Percentiles rank a stretch among this genome's conserved stretches.
phyloP scores from a whole-genome alignment of 1,284 basidiomycete species.

The Heterobasidion occidentale region DNA sequence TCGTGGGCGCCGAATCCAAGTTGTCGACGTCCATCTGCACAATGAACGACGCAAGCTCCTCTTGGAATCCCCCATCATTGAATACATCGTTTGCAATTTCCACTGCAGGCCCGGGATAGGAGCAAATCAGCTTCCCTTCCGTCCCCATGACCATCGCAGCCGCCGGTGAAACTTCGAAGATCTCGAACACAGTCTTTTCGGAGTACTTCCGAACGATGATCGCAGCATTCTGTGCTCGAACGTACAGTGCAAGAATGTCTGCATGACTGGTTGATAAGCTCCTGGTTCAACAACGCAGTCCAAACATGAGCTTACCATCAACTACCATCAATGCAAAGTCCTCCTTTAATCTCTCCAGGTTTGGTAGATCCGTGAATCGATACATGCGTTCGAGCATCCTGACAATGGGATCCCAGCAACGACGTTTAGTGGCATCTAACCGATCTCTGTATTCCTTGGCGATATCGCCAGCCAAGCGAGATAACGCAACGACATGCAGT shows the following conservation, averaged over 20 bases:
- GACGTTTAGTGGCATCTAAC: neutral
- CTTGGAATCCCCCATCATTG: conserved; percentile 18
- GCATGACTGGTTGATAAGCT: neutral
- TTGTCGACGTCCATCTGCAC: conserved; percentile 21
- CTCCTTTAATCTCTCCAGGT: neutral
- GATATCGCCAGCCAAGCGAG: neutral
- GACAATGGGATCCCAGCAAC: too few relatives aligned
- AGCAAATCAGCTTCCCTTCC: conserved; percentile 28
- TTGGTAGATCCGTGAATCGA: too few relatives aligned
- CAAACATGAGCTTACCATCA: neutral
- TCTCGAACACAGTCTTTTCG: conserved; percentile 24
- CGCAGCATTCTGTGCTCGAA: conserved; percentile 36
- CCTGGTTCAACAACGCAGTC: neutral
- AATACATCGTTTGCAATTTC: conserved; percentile 23
- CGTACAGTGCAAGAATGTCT: conserved; percentile 23
- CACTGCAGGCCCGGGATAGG: conserved; percentile 25
- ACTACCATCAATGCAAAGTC: neutral
- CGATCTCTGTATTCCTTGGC: neutral
- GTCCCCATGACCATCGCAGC: conserved; percentile 24
- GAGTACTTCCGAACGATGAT: conserved; percentile 26
- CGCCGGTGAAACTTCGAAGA: conserved; percentile 32
- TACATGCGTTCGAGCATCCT: too few relatives aligned
- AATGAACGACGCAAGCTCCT: conserved; percentile 24
- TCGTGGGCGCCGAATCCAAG: conserved; percentile 9
- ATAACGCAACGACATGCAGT: neutral